Evolutionary conservation across 495 filamentous ascomycete genomes (phyloP), one percentile per base, ranked within the genome.

Genomic region (Aspergillus nanangensis): DNA sequence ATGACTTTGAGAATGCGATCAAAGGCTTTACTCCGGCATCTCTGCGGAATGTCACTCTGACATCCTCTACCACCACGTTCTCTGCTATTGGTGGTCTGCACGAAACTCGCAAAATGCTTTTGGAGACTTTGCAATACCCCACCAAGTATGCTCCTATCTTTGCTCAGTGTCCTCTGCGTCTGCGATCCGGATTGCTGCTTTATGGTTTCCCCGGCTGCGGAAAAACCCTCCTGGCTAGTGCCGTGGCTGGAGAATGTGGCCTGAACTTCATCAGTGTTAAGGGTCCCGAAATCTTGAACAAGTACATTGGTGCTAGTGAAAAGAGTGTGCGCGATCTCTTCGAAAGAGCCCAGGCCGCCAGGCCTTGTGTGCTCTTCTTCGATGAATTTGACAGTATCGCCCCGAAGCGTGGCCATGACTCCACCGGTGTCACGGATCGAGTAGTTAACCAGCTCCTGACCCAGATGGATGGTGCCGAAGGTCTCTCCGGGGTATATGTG

Each of bases 141-240:
- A 98, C 93, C 10, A 95, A 90, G 47, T 98, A 98, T 64, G 94
- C 94, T 0, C 93, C 93, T 2, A 97, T 98, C 54, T 98, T 98
- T 56, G 88, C 91, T 2, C 85, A 92, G 47, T 98, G 92, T 56
- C 94, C 93, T 5, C 75, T 98, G 3, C 89, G 93, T 17, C 72
- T 98, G 0, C 88, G 93, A 10, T 96, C 91, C 17, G 93, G 93
- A 34, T 71, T 98, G 1, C 75, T 98, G 8, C 72, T 98, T 3
- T 98, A 97, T 58, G 93, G 93, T 31, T 96, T 87, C 60, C 93
- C 93, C 2, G 93, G 93, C 10, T 96, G 93, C 53, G 93, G 93
- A 48, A 98, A 98, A 66, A 98, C 93, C 1, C 75, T 97, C 7
- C 79, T 97, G 1, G 93, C 93, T 3, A 88, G 83, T 44, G 94